A percentile compares a stretch with the other conserved stretches of the same genome.
phyloP scores from a whole-genome alignment of 140 eudicot species.

The Anethum foeniculum region DNA sequence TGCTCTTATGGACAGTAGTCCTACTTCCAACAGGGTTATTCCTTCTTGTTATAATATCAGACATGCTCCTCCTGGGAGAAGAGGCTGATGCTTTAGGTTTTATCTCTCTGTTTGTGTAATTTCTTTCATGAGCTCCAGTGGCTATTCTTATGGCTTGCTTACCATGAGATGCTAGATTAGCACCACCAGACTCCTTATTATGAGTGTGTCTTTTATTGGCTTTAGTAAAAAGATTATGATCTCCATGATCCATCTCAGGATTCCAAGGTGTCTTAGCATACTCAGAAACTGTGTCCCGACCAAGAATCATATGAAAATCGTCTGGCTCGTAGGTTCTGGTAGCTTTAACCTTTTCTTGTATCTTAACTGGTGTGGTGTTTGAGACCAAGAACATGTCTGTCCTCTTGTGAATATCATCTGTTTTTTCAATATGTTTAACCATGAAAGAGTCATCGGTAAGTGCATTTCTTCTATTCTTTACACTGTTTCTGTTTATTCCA shows the following conservation, averaged over 20 bases:
- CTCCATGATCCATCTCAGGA: too few relatives aligned
- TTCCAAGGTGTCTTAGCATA: too few relatives aligned
- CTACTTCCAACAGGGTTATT: conserved; percentile 36
- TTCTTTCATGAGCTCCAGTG: conserved; percentile 28
- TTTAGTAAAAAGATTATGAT: too few relatives aligned
- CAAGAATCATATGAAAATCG: too few relatives aligned
- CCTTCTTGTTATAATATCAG: conserved; percentile 31
- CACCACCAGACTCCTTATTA: conserved; percentile 17
- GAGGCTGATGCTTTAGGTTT: conserved; percentile 42
- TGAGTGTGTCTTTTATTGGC: too few relatives aligned
- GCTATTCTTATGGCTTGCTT: conserved; percentile 22
- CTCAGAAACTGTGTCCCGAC: too few relatives aligned
- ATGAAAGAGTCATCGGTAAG: conserved; percentile 44
- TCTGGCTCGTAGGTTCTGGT: too few relatives aligned
- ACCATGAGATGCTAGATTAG: conserved; percentile 15
- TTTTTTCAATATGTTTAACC: conserved; percentile 27
- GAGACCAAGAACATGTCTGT: conserved; percentile 41
- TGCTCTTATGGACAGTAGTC: conserved; percentile 27
- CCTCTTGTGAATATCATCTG: conserved; percentile 26
- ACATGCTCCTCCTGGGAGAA: conserved; percentile 32
- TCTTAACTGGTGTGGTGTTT: conserved; percentile 16
- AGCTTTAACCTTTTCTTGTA: conserved; percentile 20
- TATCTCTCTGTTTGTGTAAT: conserved; percentile 28
- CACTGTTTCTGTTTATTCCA: conserved; percentile 29
- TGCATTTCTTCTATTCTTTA: conserved; percentile 31